These are phyloP conservation scores for Lipomyces chichibuensis DNA, from an alignment of 805 yeast species.

Conservation along the genomic window DNA sequence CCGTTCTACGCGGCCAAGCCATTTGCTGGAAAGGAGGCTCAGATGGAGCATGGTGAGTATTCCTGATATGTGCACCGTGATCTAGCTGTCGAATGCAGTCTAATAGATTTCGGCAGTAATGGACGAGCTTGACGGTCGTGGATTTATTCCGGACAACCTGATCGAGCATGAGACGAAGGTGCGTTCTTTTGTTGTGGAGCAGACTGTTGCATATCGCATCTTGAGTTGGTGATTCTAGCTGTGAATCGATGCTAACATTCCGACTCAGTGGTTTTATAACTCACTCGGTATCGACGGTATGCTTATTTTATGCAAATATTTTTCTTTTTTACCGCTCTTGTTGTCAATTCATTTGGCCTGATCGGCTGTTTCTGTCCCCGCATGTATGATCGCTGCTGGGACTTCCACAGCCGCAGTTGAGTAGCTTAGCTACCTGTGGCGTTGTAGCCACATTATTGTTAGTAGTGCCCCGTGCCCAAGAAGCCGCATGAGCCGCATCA, in stretches of 20 bases:
- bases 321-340: background rate
- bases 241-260: background rate
- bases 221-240: background rate
- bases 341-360: background rate
- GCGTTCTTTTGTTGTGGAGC: constrained; percentile 19
- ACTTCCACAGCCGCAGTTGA: background rate
- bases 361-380: background rate
- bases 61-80: background rate
- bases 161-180: constrained; percentile 78
- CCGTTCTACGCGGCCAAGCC: constrained; percentile 64
- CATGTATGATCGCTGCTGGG: background rate
- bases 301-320: background rate
- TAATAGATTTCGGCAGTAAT: constrained; percentile 55
- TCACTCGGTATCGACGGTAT: constrained; percentile 78
- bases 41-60: constrained; percentile 56
- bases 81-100: background rate
- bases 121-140: constrained; percentile 77
- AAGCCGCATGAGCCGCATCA: background rate
- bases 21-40: constrained; percentile 79
- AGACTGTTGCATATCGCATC: background rate
- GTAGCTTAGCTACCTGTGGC: too few relatives aligned
- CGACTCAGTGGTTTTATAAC: constrained; percentile 73
- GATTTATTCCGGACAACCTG: constrained; percentile 84
- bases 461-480: background rate
- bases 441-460: too few relatives aligned